Conservation (phyloP, 495 filamentous ascomycete genomes). For the Usnea hakonensis region DNA sequence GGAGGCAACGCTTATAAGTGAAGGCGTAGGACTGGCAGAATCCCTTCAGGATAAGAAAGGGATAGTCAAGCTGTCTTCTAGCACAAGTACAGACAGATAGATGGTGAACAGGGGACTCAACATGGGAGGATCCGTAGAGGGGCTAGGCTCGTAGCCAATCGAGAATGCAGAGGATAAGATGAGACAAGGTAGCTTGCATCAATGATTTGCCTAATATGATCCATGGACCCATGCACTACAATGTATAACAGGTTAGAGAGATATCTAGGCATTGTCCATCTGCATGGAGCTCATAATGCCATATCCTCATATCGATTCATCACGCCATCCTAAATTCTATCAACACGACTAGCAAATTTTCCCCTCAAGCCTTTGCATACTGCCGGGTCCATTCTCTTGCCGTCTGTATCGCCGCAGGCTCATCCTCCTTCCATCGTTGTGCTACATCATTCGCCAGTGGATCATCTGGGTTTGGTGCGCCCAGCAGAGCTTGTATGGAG, state of each 20-base stretch:
- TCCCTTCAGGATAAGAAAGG: not conserved
- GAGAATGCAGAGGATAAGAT: not conserved
- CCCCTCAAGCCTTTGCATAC: constrained; percentile 53
- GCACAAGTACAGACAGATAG: not conserved
- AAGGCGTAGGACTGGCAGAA: not conserved
- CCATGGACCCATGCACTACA: not conserved
- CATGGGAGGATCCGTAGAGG: not conserved
- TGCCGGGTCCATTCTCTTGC: constrained; percentile 81
- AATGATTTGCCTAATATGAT: not conserved
- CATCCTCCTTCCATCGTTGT: constrained; percentile 96
- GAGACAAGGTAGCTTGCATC: not conserved
- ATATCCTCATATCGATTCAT: constrained; percentile 4
- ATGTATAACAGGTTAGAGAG: not conserved
- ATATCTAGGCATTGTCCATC: not conserved
- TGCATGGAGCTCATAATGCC: not conserved
- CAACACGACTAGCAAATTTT: not conserved
- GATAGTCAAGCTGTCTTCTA: not conserved
- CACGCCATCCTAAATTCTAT: constrained; percentile 1
- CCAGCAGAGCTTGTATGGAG: constrained; percentile 92
- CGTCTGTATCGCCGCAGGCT: constrained; percentile 81
- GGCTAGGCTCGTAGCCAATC: not conserved
- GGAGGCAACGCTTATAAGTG: not conserved
- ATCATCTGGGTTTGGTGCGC: constrained; percentile 95
- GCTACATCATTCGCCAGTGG: constrained; percentile 94
- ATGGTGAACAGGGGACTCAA: not conserved